Evolutionary conservation across 1,139 yeast species (phyloP).

Genomic region (Hanseniaspora sp.): DNA sequence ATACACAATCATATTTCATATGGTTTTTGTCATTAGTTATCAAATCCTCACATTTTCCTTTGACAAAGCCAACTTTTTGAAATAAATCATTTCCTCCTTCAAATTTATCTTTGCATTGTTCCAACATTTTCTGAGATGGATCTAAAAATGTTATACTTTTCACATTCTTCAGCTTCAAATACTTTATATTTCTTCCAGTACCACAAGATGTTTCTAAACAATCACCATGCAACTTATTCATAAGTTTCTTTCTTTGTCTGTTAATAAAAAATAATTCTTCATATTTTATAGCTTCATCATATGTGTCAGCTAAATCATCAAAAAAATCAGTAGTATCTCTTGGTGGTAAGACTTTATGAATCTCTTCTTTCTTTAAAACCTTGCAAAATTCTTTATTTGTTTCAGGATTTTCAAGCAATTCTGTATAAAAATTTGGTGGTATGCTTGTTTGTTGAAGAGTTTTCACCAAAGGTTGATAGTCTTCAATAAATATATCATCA

Average conservation of each 20-base stretch:
- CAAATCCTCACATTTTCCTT: conserved; percentile 85
- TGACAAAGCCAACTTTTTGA: conserved; percentile 69
- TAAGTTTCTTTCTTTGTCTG: conserved; percentile 68
- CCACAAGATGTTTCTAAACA: conserved; percentile 93
- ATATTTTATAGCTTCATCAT: conserved; percentile 72
- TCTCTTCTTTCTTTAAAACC: conserved; percentile 2
- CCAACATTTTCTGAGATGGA: conserved; percentile 75
- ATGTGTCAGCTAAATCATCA: conserved; percentile 65
- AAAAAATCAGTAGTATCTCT: conserved; percentile 77
- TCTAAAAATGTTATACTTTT: conserved; percentile 75
- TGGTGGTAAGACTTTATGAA: conserved; percentile 41
- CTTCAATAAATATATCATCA: conserved; percentile 38
- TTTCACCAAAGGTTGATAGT: conserved; percentile 38
- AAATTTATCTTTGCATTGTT: conserved; percentile 66
- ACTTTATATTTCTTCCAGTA: conserved; percentile 83
- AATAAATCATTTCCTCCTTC: conserved; percentile 53
- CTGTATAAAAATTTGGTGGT: neutral
- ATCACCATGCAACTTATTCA: conserved; percentile 71
- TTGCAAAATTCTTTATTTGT: neutral
- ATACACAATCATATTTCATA: conserved; percentile 74
- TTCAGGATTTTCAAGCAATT: conserved; percentile 1
- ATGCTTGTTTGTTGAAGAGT: conserved; percentile 20
- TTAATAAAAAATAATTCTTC: conserved; percentile 87
- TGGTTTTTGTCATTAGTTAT: conserved; percentile 29
- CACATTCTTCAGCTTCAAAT: conserved; percentile 48